Evolutionary conservation across 371 early-diverging fungal genomes (phyloP), one percentile per base, ranked within the genome.

Genomic region (Lichtheimia corymbifera): DNA sequence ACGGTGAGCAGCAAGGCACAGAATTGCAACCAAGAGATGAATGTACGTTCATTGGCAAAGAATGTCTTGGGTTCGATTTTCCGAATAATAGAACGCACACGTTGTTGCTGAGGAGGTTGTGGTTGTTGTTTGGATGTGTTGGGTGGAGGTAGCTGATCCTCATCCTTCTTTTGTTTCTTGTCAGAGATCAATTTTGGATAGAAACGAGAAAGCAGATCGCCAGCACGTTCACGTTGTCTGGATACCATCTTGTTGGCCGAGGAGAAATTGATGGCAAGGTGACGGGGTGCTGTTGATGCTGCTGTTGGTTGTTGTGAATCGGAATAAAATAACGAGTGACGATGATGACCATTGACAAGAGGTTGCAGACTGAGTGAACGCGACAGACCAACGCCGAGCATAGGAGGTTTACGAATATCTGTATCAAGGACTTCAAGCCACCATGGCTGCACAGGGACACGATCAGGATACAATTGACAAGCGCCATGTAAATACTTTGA

Each of bases 401-500:
- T 67, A 18, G 81, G 77, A 11, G 76, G 79, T 56, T 87, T 92
- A 62, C 92, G 89, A 62, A 96, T 96, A 66, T 98, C 97, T 20
- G 84, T 82, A 56, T 88, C 86, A 88, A 99, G 92, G 72, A 97
- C 96, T 18, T 88, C 89, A 50, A 89, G 76, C 99, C 99, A 99
- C 83, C 95, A 97, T 3, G 99, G 99, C 57, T 96, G 82, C 18
- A 93, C 81, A 24, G 88, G 84, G 7, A 98, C 91, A 25, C 84
- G 79, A 42, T 84, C 77, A 41, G 73, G 69, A 61, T 92, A 93
- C 43, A 97, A 84, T 47, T 95, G 83, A 12, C 93, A 91, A 3
- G 97, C 91, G 52, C 99, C 99, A 75, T 99, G 99, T 50, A 97
- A 84, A 80, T 95, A 99, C 76, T 99, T 99, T 57, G 94, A 93